Conservation (phyloP, 176 grass and related monocot genomes). For the Saccharum officinarum region DNA sequence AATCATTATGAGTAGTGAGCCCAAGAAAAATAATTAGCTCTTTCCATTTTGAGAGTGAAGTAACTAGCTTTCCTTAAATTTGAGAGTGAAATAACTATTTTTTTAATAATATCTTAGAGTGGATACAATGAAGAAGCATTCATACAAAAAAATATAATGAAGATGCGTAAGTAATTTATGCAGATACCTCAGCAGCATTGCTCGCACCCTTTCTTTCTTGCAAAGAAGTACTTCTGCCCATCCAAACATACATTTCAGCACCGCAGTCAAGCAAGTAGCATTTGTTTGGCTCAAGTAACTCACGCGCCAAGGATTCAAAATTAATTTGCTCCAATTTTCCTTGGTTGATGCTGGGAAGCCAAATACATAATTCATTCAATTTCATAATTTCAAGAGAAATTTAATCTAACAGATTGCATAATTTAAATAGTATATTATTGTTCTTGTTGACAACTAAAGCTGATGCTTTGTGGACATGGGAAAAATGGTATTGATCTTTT, state of each 20-base stretch:
- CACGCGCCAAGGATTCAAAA: slow-evolving; percentile 62
- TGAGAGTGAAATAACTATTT: background rate
- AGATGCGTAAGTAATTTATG: background rate
- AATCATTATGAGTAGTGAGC: background rate
- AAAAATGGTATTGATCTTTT: background rate
- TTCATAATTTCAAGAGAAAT: slow-evolving; percentile 28
- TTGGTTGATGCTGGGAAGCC: slow-evolving; percentile 59
- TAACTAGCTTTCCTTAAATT: background rate
- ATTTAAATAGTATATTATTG: slow-evolving; percentile 16
- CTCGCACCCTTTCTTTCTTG: slow-evolving; percentile 87
- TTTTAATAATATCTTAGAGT: background rate
- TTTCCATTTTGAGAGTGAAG: background rate
- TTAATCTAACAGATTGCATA: slow-evolving; percentile 19
- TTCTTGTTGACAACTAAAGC: background rate
- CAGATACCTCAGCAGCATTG: slow-evolving; percentile 70
- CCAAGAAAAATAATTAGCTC: background rate
- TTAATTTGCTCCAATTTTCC: slow-evolving; percentile 54
- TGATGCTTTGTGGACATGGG: background rate
- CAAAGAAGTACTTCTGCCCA: slow-evolving; percentile 81
- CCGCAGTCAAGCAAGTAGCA: slow-evolving; percentile 84
- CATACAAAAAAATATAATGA: background rate
- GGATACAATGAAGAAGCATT: background rate
- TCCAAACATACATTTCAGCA: slow-evolving; percentile 84
- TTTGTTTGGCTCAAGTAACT: slow-evolving; percentile 85
- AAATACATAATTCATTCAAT: slow-evolving; percentile 26